Evolutionary conservation across 805 yeast genomes (phyloP).

Genomic region (Yamadazyma ubonensis): DNA sequence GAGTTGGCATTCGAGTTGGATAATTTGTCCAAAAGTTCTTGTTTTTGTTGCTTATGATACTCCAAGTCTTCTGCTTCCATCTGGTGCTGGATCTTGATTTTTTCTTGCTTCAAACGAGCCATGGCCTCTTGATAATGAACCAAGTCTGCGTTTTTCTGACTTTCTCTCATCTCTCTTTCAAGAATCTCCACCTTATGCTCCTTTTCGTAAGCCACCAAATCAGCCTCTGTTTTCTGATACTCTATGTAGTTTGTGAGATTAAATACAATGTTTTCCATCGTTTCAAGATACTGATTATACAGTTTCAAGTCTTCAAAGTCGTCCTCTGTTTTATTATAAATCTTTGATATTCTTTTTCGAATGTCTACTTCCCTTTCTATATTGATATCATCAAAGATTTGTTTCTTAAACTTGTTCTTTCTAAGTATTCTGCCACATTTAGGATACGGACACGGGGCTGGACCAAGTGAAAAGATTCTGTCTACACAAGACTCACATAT

Average conservation of each 20-base stretch:
- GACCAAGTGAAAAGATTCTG: constrained; percentile 89
- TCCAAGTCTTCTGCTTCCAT: constrained; percentile 44
- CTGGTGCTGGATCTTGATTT: constrained; percentile 65
- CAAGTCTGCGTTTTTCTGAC: constrained; percentile 59
- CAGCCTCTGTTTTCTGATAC: constrained; percentile 64
- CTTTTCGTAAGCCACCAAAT: constrained; percentile 65
- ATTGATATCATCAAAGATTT: constrained; percentile 83
- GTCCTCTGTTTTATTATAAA: constrained; percentile 76
- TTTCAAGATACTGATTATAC: constrained; percentile 79
- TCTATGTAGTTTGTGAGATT: constrained; percentile 71
- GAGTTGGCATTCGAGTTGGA: constrained; percentile 32
- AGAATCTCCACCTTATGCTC: constrained; percentile 72
- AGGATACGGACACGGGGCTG: constrained; percentile 95
- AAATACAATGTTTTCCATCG: constrained; percentile 76
- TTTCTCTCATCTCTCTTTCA: constrained; percentile 70
- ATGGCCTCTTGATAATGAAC: constrained; percentile 61
- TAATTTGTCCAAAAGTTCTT: constrained; percentile 40
- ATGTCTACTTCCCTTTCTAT: constrained; percentile 94
- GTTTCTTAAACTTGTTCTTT: constrained; percentile 87
- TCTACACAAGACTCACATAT: constrained; percentile 97
- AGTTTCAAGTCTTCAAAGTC: constrained; percentile 63
- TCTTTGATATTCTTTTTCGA: constrained; percentile 69
- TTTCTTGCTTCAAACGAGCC: constrained; percentile 58
- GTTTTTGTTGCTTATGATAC: constrained; percentile 40
- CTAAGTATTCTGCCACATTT: constrained; percentile 85